A percentile compares a stretch with the other conserved stretches of the same genome.
Conservation (phyloP, 495 filamentous ascomycete species). For the Talaromyces nanjingensis region DNA sequence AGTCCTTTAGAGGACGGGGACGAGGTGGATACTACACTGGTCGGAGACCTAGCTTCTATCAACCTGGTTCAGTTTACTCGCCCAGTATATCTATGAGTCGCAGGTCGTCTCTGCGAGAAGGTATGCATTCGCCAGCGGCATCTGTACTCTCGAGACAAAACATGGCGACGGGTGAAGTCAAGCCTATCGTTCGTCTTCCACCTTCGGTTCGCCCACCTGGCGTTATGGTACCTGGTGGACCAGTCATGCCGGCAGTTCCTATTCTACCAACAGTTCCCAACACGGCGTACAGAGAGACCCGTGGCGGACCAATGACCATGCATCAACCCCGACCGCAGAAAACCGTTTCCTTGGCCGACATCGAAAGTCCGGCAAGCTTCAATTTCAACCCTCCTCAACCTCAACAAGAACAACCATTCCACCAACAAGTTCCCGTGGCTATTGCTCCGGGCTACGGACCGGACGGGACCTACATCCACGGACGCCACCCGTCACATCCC, state of each 20-base stretch:
- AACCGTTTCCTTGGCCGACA: slow-evolving; percentile 86
- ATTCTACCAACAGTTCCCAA: slow-evolving; percentile 50
- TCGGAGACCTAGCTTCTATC: slow-evolving; percentile 72
- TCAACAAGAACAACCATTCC: slow-evolving; percentile 75
- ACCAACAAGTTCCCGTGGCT: slow-evolving; percentile 78
- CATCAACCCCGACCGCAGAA: slow-evolving; percentile 96
- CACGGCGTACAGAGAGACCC: slow-evolving; percentile 71
- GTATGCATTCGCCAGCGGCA: slow-evolving; percentile 66
- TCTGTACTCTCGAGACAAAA: slow-evolving; percentile 65
- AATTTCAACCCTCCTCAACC: slow-evolving; percentile 66
- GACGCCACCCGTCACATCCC: slow-evolving; percentile 65
- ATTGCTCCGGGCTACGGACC: slow-evolving; percentile 47
- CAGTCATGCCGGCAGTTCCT: slow-evolving; percentile 12
- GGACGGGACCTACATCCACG: slow-evolving; percentile 50
- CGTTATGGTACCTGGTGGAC: background rate
- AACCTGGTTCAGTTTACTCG: slow-evolving; percentile 71
- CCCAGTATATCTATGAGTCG: slow-evolving; percentile 91
- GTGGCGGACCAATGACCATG: slow-evolving; percentile 72
- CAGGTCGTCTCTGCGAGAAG: slow-evolving; percentile 79
- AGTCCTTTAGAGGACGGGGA: slow-evolving; percentile 62
- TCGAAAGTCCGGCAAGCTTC: slow-evolving; percentile 75
- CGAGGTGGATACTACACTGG: slow-evolving; percentile 60
- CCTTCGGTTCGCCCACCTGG: slow-evolving; percentile 43
- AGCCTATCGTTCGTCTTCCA: slow-evolving; percentile 83
- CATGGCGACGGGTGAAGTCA: slow-evolving; percentile 50